A percentile compares a stretch with the other conserved stretches of the same genome.
Conservation (phyloP, 495 filamentous ascomycete species). For the Hypoxylon crocopeplum region DNA sequence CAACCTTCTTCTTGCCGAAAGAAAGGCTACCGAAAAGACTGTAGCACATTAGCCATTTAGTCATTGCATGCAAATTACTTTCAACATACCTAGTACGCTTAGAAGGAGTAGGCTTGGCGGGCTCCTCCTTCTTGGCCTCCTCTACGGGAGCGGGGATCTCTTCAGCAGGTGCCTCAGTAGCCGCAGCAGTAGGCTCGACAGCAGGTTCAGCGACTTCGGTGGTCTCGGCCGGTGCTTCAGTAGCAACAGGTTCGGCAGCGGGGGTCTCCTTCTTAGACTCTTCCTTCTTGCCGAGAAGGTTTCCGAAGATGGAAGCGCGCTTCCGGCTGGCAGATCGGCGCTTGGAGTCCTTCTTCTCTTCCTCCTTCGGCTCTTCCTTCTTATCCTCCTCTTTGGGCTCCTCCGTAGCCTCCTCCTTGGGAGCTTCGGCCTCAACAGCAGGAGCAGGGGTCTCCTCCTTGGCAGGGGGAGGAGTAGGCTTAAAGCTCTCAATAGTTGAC, state of each 20-base stretch:
- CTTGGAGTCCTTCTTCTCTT: conserved; percentile 59
- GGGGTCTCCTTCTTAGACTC: conserved; percentile 65
- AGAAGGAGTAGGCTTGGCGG: conserved; percentile 45
- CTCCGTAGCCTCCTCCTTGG: conserved; percentile 63
- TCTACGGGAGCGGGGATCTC: conserved; percentile 45
- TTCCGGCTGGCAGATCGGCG: conserved; percentile 85
- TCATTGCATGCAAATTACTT: background rate
- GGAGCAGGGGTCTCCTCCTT: conserved; percentile 53
- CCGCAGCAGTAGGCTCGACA: conserved; percentile 34
- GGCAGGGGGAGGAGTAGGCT: conserved; percentile 58
- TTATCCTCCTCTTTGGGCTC: conserved; percentile 50
- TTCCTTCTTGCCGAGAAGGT: conserved; percentile 77
- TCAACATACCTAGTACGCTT: conserved; percentile 54
- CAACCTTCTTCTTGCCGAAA: conserved; percentile 60
- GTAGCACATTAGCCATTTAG: conserved; percentile 32
- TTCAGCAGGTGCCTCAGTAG: conserved; percentile 35
- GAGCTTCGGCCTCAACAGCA: conserved; percentile 41
- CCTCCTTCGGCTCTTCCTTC: conserved; percentile 50
- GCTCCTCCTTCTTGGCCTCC: conserved; percentile 44
- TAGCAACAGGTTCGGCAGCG: conserved; percentile 53
- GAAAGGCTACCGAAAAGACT: conserved; percentile 62
- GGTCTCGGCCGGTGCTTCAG: conserved; percentile 44
- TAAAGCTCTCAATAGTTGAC: conserved; percentile 74
- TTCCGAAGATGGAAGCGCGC: conserved; percentile 82
- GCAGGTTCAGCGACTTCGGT: conserved; percentile 37